Evolutionary conservation across 1,139 yeast genomes (phyloP).

Genomic region (Hyphopichia khmerensis): DNA sequence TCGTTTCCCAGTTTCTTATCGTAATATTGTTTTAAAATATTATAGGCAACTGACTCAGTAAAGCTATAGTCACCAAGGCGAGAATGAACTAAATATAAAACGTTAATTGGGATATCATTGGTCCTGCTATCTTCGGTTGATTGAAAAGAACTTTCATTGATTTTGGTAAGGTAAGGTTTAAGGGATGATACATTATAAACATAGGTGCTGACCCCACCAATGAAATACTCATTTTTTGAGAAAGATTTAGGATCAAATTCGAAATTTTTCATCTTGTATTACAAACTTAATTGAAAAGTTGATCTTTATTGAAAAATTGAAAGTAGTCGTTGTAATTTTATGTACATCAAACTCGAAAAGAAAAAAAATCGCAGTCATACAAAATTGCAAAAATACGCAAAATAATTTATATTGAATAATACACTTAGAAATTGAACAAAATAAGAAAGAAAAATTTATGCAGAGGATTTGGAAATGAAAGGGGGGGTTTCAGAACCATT

Average conservation of each 20-base stretch:
- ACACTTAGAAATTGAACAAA: neutral
- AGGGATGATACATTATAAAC: slow-evolving; percentile 34
- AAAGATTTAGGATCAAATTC: slow-evolving; percentile 20
- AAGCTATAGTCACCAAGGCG: slow-evolving; percentile 26
- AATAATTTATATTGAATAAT: neutral
- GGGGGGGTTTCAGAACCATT: neutral
- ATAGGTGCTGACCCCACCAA: slow-evolving; percentile 35
- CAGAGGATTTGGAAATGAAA: neutral
- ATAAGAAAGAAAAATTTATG: neutral
- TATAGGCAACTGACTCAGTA: slow-evolving; percentile 34
- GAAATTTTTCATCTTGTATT: slow-evolving; percentile 21
- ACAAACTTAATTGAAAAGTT: too few species aligned
- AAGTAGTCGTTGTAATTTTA: too few species aligned
- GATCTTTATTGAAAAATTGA: too few species aligned
- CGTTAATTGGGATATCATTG: slow-evolving; percentile 32
- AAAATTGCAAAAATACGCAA: too few species aligned
- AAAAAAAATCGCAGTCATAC: neutral
- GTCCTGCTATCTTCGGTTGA: slow-evolving; percentile 5
- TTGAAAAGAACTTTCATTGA: slow-evolving; percentile 10
- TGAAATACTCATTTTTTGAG: slow-evolving; percentile 21
- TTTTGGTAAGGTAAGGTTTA: slow-evolving; percentile 20
- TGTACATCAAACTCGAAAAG: neutral
- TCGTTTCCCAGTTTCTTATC: slow-evolving; percentile 12
- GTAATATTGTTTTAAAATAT: slow-evolving; percentile 26
- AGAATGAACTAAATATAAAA: slow-evolving; percentile 41